Evolutionary conservation across 2,329 filamentous ascomycete genomes (phyloP), one percentile per base, ranked within the genome.

Genomic region (Colletotrichum ledebouriae): DNA sequence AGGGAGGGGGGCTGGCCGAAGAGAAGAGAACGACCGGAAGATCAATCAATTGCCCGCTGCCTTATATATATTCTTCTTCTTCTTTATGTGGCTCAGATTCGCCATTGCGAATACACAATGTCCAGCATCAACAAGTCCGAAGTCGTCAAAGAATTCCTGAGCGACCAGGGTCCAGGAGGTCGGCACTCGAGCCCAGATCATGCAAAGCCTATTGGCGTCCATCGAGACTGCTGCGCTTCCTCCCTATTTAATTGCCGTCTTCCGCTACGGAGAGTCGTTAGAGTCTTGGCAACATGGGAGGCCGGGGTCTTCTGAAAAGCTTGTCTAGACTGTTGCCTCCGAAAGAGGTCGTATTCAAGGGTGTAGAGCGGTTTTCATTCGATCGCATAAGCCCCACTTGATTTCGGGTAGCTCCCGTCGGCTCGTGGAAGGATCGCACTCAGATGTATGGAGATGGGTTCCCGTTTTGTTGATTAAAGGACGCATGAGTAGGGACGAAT

Each of bases 371-470:
- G 44, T n/a, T 57, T 41, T 52, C 37, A 63, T 67, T 67, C 50
- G 52, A 57, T 67, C 59, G 59, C 59, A 67, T 57, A 50, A 33
- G 63, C 58, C 63, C 63, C 63, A 67, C 63, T 39, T 39, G 17
- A 34, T 59, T 25, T 44, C 58, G 42, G 42, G 44, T 63, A 37
- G 22, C 50, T 57, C 34, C 58, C 41, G 42, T 34, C 25, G 33
- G 34, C 20, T 33, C 7, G 6, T 12, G 17, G 25, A 25, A 25
- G 46, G 42, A 25, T 25, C 41, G 49, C n/a, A 29, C 25, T 25
- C 3, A 22, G 22, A 22, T 22, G 22, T 33, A 52, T 37, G 37
- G 55, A 34, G 34, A 12, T 20, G 25, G 25, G 20, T 46, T 41
- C 25, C 56, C 63, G 42, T 63, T 13, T 15, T 25, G 22, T 56